These are phyloP conservation scores for Alternaria infectoria DNA, from an alignment of 2,329 filamentous ascomycete genomes.

Conservation along the genomic window DNA sequence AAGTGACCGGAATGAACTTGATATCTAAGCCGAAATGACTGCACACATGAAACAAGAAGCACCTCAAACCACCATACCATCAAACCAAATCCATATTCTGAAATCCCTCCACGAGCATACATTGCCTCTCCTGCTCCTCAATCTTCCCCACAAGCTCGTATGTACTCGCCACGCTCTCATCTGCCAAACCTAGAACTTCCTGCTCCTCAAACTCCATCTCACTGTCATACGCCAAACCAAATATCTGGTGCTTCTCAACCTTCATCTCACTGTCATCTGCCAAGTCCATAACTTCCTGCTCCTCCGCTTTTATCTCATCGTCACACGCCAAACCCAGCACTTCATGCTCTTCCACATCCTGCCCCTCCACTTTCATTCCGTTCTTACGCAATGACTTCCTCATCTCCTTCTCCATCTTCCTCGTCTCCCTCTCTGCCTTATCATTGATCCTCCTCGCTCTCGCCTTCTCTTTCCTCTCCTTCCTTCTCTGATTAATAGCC, in stretches of 20 bases:
- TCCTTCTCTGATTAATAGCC: neutral
- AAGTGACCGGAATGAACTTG: neutral
- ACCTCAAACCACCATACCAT: neutral
- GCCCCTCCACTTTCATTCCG: neutral
- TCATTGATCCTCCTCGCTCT: neutral
- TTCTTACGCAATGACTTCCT: neutral
- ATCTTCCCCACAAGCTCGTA: fast-evolving
- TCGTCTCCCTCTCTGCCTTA: neutral
- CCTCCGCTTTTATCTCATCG: neutral
- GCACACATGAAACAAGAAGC: neutral
- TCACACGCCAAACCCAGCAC: neutral
- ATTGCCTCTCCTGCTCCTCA: neutral
- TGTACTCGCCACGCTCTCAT: neutral
- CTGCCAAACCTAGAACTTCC: neutral
- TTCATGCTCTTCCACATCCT: neutral
- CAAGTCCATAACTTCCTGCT: fast-evolving
- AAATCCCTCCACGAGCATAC: neutral
- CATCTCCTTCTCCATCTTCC: neutral
- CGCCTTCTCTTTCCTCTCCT: neutral
- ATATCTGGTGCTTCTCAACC: neutral
- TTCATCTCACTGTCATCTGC: neutral
- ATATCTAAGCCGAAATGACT: neutral
- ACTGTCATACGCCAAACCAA: neutral
- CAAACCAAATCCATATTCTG: neutral
- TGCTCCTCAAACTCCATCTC: neutral